A percentile compares a stretch with the other conserved stretches of the same genome.
These are phyloP conservation scores for Chondrus crispus DNA, from an alignment of 23 red algal species.

Conservation along the genomic window DNA sequence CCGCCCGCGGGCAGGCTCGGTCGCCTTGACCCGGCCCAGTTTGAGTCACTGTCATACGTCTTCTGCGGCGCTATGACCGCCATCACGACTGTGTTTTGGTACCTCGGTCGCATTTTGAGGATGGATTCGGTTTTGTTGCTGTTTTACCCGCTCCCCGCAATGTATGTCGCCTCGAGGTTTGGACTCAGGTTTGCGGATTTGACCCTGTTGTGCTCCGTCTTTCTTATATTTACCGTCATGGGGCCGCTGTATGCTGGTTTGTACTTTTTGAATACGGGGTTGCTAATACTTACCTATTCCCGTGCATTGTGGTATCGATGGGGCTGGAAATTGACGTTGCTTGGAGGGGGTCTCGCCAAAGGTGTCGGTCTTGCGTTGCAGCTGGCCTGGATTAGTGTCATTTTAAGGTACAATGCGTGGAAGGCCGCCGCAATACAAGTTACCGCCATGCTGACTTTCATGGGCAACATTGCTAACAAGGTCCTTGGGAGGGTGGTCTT, in stretches of 20 bases:
- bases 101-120: slow-evolving; percentile 49
- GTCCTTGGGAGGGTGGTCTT: neutral
- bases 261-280: slow-evolving; percentile 45
- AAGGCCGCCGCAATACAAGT: slow-evolving; percentile 46
- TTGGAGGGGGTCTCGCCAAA: slow-evolving; percentile 30
- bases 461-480: neutral
- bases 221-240: slow-evolving; percentile 48
- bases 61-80: slow-evolving; percentile 63
- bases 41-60: slow-evolving; percentile 32
- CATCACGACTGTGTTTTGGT: slow-evolving; percentile 50
- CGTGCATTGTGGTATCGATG: slow-evolving; percentile 26
- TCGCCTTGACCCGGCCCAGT: slow-evolving; percentile 39
- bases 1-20: neutral
- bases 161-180: slow-evolving; percentile 50
- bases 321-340: neutral
- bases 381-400: slow-evolving; percentile 7
- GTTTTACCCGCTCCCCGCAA: slow-evolving; percentile 61
- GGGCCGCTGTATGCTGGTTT: slow-evolving; percentile 46
- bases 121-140: slow-evolving; percentile 71
- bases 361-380: slow-evolving; percentile 13
- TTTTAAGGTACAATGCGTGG: slow-evolving; percentile 58
- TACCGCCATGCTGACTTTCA: neutral
- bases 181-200: slow-evolving; percentile 18
- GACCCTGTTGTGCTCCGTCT: slow-evolving; percentile 12
- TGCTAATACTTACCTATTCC: slow-evolving; percentile 22